A percentile compares a stretch with the other conserved stretches of the same genome.
phyloP scores from a whole-genome alignment of 2,329 filamentous ascomycete species.

The Sclerotinia trifoliorum region DNA sequence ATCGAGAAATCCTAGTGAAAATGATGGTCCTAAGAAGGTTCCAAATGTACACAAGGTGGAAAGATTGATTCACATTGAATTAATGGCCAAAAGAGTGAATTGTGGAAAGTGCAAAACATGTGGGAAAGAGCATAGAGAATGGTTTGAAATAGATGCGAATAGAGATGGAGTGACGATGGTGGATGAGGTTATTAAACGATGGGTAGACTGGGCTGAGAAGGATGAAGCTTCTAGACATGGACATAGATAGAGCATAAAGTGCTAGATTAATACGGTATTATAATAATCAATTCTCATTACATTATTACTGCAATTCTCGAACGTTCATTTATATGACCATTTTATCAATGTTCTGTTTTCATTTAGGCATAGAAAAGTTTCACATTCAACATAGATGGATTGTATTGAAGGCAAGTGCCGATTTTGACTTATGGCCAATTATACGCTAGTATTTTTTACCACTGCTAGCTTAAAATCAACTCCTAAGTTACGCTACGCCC shows the following conservation, averaged over 20 bases:
- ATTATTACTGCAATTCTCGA: neutral
- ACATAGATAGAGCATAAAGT: slow-evolving; percentile 19
- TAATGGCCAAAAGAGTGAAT: slow-evolving; percentile 59
- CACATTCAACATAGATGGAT: neutral
- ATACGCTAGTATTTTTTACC: too few species aligned
- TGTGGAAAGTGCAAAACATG: slow-evolving; percentile 68
- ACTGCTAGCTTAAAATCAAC: neutral
- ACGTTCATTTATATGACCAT: neutral
- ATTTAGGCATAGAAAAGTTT: neutral
- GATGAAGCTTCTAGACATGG: slow-evolving; percentile 20
- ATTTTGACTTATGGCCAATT: neutral
- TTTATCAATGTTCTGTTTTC: neutral
- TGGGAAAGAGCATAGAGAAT: slow-evolving; percentile 84
- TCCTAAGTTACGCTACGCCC: neutral
- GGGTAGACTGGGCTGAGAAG: slow-evolving; percentile 68
- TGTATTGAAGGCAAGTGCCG: neutral
- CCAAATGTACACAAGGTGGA: slow-evolving; percentile 87
- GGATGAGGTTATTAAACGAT: slow-evolving; percentile 74
- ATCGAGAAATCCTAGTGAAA: slow-evolving; percentile 22
- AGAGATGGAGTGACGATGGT: slow-evolving; percentile 66
- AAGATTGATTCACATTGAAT: slow-evolving; percentile 83
- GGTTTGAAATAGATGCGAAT: slow-evolving; percentile 85
- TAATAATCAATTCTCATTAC: neutral
- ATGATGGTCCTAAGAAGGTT: slow-evolving; percentile 62
- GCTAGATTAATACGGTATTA: neutral